These are phyloP conservation scores for Akanthomyces muscarius DNA, from an alignment of 2,329 filamentous ascomycete species.

Conservation along the genomic window DNA sequence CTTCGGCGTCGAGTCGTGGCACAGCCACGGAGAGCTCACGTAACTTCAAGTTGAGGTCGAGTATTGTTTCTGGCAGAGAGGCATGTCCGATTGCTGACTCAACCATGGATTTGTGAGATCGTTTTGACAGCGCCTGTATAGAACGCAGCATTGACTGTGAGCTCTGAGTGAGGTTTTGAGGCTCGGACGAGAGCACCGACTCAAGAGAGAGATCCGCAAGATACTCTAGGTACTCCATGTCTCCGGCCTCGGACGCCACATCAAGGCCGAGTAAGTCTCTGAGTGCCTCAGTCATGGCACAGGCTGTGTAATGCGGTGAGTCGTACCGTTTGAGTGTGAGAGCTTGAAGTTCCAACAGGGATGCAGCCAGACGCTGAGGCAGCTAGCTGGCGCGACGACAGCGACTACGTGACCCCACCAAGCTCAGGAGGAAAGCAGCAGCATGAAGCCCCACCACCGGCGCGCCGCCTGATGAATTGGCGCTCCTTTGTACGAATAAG, in stretches of 20 bases:
- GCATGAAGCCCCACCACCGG: neutral
- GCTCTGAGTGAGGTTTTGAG: conserved; percentile 72
- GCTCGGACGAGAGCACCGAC: conserved; percentile 69
- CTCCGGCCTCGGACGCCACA: conserved; percentile 44
- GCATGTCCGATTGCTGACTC: conserved; percentile 73
- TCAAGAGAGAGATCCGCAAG: conserved; percentile 73
- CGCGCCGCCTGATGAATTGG: too few relatives aligned
- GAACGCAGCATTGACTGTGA: conserved; percentile 78
- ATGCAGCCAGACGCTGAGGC: neutral
- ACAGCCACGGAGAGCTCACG: conserved; percentile 66
- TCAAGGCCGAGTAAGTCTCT: conserved; percentile 32
- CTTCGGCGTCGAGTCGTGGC: conserved; percentile 73
- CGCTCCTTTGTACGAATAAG: too few relatives aligned
- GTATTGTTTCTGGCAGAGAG: conserved; percentile 69
- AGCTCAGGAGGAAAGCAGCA: neutral
- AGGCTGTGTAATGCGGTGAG: neutral
- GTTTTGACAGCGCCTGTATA: conserved; percentile 82
- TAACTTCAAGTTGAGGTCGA: conserved; percentile 61
- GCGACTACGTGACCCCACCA: neutral
- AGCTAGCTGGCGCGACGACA: neutral
- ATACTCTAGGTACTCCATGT: conserved; percentile 68
- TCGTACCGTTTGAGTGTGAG: neutral
- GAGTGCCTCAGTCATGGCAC: conserved; percentile 35
- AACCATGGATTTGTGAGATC: conserved; percentile 81
- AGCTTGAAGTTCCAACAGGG: neutral